These are phyloP conservation scores for Eudorina sp. DNA, from an alignment of 139 green algal genomes.

Conservation along the genomic window DNA sequence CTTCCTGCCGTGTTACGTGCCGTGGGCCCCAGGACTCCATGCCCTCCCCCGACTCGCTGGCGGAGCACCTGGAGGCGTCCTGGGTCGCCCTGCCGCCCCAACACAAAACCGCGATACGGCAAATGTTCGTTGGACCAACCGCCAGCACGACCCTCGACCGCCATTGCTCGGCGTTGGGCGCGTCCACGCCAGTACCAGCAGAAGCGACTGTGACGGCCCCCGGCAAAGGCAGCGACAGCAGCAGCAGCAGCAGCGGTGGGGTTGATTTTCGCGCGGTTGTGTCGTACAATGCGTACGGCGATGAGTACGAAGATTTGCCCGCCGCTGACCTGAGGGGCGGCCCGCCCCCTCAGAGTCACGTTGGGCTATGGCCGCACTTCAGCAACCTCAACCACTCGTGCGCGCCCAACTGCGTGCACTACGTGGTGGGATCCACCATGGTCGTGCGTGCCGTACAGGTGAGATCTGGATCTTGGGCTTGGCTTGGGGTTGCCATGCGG, in stretches of 20 bases:
- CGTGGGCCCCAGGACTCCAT: conserved; percentile 39
- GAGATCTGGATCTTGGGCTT: too few species aligned
- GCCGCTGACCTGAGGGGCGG: background rate
- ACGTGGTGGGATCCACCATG: conserved; percentile 61
- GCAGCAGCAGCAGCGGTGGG: background rate
- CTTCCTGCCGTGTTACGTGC: too few species aligned
- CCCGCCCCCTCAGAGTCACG: conserved; percentile 32
- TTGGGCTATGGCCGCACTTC: conserved; percentile 67
- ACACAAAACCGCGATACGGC: background rate
- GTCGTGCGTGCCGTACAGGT: conserved; percentile 58
- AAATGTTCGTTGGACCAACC: conserved; percentile 18
- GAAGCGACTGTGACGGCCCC: background rate
- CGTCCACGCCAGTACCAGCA: too few species aligned
- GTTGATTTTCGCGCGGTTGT: conserved; percentile 35
- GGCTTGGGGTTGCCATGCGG: too few species aligned
- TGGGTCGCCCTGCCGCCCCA: background rate
- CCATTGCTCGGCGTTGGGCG: background rate
- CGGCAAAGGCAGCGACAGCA: background rate
- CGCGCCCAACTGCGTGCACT: conserved; percentile 64
- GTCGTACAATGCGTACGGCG: conserved; percentile 63
- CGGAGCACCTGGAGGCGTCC: background rate
- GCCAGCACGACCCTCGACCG: background rate
- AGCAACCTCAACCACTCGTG: conserved; percentile 65
- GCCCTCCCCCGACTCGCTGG: conserved; percentile 5
- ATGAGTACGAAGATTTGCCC: conserved; percentile 64